Evolutionary conservation across 2,329 filamentous ascomycete species (phyloP).

Genomic region (Colletotrichum sp.): DNA sequence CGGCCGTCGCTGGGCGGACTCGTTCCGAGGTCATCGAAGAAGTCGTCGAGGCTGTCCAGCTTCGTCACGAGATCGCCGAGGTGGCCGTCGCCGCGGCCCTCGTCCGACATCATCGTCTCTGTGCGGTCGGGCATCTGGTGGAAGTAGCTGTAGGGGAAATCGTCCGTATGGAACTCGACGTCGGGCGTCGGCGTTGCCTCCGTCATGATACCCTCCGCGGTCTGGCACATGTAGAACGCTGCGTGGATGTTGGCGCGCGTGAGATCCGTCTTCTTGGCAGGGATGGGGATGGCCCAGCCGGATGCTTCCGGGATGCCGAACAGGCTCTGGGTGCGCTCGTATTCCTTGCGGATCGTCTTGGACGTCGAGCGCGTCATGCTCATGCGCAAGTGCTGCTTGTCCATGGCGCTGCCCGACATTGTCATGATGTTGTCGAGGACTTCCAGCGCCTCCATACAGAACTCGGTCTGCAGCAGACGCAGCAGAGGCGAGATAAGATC

Average conservation of each 20-base stretch:
- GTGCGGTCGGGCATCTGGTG: slow-evolving; percentile 69
- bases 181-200: slow-evolving; percentile 78
- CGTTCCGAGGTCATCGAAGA: slow-evolving; percentile 73
- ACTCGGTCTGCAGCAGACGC: slow-evolving; percentile 87
- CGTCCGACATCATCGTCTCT: slow-evolving; percentile 93
- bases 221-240: slow-evolving; percentile 92
- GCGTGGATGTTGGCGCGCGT: slow-evolving; percentile 94
- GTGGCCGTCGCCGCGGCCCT: slow-evolving; percentile 72
- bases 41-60: slow-evolving; percentile 80
- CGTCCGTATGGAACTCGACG: slow-evolving; percentile 90
- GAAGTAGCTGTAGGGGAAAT: slow-evolving; percentile 84
- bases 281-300: slow-evolving; percentile 94
- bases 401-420: slow-evolving; percentile 89
- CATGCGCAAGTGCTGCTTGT: slow-evolving; percentile 95
- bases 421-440: slow-evolving; percentile 96
- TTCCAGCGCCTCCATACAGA: slow-evolving; percentile 88
- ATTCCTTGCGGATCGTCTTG: slow-evolving; percentile 87
- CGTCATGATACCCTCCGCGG: slow-evolving; percentile 60
- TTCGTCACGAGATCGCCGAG: slow-evolving; percentile 85
- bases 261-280: slow-evolving; percentile 84
- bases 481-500: slow-evolving; percentile 94
- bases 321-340: slow-evolving; percentile 89
- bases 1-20: slow-evolving; percentile 65
- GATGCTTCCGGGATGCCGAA: slow-evolving; percentile 97
- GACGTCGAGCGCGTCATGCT: slow-evolving; percentile 94